Evolutionary conservation across 2,329 filamentous ascomycete genomes (phyloP).

Genomic region (Pseudocercospora macadamiae): DNA sequence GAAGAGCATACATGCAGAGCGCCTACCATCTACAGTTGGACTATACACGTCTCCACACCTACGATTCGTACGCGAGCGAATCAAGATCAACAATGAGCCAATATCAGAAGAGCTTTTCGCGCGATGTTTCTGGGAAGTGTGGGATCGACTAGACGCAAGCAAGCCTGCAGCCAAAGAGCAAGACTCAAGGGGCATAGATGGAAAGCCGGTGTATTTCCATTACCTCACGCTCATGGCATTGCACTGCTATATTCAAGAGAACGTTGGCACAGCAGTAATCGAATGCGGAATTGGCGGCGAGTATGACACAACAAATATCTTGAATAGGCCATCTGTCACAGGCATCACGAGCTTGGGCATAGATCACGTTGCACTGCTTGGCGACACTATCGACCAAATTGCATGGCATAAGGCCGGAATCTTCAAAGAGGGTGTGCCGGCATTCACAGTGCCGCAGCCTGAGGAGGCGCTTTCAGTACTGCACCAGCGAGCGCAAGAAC

Average conservation of each 20-base stretch:
- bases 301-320: constrained; percentile 87
- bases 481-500: constrained; percentile 57
- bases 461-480: constrained; percentile 60
- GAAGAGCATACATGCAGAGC: constrained; percentile 36
- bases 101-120: constrained; percentile 71
- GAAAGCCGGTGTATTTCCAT: constrained; percentile 90
- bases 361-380: constrained; percentile 81
- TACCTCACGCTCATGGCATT: constrained; percentile 88
- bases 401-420: constrained; percentile 93
- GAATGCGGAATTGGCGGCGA: constrained; percentile 96
- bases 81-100: constrained; percentile 74
- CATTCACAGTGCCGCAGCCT: constrained; percentile 65
- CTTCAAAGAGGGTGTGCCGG: constrained; percentile 68
- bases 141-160: constrained; percentile 67
- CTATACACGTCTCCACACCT: constrained; percentile 87
- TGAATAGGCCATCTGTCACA: constrained; percentile 69
- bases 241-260: constrained; percentile 76
- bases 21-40: constrained; percentile 55
- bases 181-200: constrained; percentile 54
- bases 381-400: constrained; percentile 76
- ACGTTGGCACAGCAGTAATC: constrained; percentile 76
- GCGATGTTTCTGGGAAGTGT: constrained; percentile 80
- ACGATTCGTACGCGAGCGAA: constrained; percentile 80
- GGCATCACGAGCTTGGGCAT: constrained; percentile 82
- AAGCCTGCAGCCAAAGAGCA: constrained; percentile 54